phyloP scores from a whole-genome alignment of 2,329 filamentous ascomycete species.

The Botrytis aclada region DNA sequence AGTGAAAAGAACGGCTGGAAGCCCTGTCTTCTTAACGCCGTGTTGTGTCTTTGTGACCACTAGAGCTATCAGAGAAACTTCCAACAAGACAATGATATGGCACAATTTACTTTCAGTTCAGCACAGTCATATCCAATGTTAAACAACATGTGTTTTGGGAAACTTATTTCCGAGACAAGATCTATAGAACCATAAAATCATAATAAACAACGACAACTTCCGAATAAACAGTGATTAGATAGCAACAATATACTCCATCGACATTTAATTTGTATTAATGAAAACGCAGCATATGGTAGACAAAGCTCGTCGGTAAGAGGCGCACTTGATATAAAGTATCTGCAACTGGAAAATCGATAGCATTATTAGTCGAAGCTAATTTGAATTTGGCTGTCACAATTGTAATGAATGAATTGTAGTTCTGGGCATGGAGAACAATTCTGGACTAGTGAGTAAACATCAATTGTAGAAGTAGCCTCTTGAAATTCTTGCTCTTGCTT shows the following conservation, averaged over 20 bases:
- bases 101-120: background rate
- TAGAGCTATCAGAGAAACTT: rapidly evolving
- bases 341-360: background rate
- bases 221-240: background rate
- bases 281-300: background rate
- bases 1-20: background rate
- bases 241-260: background rate
- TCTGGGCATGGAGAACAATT: background rate
- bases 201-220: background rate
- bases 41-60: rapidly evolving
- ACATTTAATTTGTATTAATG: background rate
- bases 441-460: background rate
- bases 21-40: background rate
- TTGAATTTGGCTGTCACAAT: background rate
- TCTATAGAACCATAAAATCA: background rate
- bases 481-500: background rate
- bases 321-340: background rate
- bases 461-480: too few species aligned
- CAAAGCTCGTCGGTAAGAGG: background rate
- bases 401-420: background rate
- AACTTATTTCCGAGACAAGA: background rate
- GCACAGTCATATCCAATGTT: too few species aligned
- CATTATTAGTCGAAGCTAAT: background rate
- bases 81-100: background rate
- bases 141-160: rapidly evolving